Base-by-base conservation (phyloP, 495 filamentous ascomycete genomes). In the Lentithecium fluviatile region DNA sequence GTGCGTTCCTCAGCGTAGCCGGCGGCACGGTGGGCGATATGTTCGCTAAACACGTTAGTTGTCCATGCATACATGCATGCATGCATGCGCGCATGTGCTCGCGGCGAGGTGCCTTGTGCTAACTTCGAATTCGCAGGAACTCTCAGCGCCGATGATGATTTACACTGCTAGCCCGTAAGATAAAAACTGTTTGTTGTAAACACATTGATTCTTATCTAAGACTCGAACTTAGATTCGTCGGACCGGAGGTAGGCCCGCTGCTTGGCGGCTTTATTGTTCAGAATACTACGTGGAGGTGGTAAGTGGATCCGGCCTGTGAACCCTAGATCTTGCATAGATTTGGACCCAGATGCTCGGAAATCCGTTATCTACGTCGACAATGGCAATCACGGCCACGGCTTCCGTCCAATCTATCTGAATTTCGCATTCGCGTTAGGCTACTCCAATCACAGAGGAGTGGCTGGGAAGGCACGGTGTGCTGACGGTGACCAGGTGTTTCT, bases 1-100 rank as follows among this genome's bases (percentile, higher is more conserved):
- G 84, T 60, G 91, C 93, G 1, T 97, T 98, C 71, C 74, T 98
- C 48, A 87, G 83, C 53, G 93, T 97, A 2, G 88, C 91, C 3
- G 93, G 94, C 25, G 93, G 91, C 0, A 96, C 91, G 0, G 88
- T 96, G 3, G 91, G 90, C 10, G 92, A 98, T 71, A 75, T 97
- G 74, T 97, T 97, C 72, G 76, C 77, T 15, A 84, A 64, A 52
- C 60, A 64, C 17, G 49, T 54, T 48, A 55, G 47, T 20, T 29
- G 2, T 24, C 4, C 32, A n/a, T 32, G 3, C 29, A 32, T 32
- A 10, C 29, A 32, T 3, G 40, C 40, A 43, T 43, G 40, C 15
- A 15, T 4, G 40, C 15, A 13, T 43, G 40, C 40, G 19, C 3
- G 5, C 15, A 43, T 43, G 40, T 43, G 40, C 36, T 6, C 52